Conservation (phyloP, 768 basidiomycete species). For the Lactarius quietus region DNA sequence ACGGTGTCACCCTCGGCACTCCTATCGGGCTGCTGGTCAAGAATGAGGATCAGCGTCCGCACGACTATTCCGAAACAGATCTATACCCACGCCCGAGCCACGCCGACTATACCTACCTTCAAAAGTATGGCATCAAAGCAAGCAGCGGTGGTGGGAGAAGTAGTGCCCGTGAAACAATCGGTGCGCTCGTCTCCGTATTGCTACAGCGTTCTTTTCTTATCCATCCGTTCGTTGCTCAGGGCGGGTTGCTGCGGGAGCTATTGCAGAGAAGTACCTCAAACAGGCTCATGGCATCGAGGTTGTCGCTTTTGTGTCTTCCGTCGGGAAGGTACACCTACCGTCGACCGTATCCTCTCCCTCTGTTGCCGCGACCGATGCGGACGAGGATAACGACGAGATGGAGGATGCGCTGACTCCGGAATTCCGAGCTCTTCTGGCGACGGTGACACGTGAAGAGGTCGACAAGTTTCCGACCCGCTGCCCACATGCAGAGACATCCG, state of each 20-base stretch:
- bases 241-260: constrained; percentile 96
- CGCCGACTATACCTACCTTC: constrained; percentile 96
- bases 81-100: constrained; percentile 96
- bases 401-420: constrained; percentile 80
- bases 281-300: constrained; percentile 87
- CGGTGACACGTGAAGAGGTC: constrained; percentile 81
- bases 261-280: constrained; percentile 94
- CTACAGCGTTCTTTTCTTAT: neutral
- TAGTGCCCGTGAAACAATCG: constrained; percentile 95
- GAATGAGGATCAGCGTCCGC: constrained; percentile 97
- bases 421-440: constrained; percentile 73
- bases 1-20: constrained; percentile 93
- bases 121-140: constrained; percentile 97
- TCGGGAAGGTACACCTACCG: constrained; percentile 88
- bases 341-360: constrained; percentile 43
- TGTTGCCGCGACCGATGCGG: constrained; percentile 38
- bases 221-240: constrained; percentile 42
- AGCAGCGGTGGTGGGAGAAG: constrained; percentile 95
- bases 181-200: constrained; percentile 37
- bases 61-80: constrained; percentile 98
- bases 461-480: constrained; percentile 87
- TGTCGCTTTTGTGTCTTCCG: constrained; percentile 94
- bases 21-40: constrained; percentile 95
- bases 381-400: constrained; percentile 56
- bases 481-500: constrained; percentile 84